Conservation (phyloP, 208 protist genomes). For the Acanthamoeba sp. region DNA sequence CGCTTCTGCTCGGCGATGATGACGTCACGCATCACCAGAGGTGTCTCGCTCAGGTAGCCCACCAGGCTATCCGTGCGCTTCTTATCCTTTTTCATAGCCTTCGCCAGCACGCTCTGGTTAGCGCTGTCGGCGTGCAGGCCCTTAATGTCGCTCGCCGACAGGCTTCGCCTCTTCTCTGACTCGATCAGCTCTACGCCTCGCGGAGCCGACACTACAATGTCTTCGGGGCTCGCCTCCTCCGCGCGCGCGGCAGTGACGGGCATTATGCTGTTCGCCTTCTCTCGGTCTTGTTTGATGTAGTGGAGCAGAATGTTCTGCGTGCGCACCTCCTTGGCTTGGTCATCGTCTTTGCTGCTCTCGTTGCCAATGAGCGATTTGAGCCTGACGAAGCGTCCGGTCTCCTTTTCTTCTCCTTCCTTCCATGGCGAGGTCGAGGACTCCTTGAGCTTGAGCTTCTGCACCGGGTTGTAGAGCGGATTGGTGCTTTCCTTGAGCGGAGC, state of each 20-base stretch:
- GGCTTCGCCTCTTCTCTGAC: background rate
- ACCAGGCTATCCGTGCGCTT: background rate
- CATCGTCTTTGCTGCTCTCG: background rate
- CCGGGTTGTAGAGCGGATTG: slow-evolving; percentile 27
- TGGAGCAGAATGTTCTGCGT: slow-evolving; percentile 13
- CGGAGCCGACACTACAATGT: background rate
- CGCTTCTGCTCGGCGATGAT: background rate
- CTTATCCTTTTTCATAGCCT: background rate
- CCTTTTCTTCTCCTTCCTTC: background rate
- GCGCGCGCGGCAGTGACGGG: too few species aligned
- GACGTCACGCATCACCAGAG: background rate
- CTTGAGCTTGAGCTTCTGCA: background rate
- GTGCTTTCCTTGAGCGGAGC: background rate
- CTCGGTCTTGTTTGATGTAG: background rate
- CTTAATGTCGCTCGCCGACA: slow-evolving; percentile 17
- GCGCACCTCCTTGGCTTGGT: slow-evolving; percentile 1
- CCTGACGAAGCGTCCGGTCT: background rate
- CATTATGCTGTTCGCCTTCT: background rate
- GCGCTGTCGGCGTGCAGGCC: background rate
- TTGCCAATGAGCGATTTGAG: background rate
- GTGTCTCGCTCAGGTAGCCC: background rate
- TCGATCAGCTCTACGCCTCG: background rate
- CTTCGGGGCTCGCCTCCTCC: too few species aligned
- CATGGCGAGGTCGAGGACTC: background rate
- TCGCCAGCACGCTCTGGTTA: background rate